phyloP scores from a whole-genome alignment of 2,329 filamentous ascomycete genomes.

The Sordariomycetes sp. region DNA sequence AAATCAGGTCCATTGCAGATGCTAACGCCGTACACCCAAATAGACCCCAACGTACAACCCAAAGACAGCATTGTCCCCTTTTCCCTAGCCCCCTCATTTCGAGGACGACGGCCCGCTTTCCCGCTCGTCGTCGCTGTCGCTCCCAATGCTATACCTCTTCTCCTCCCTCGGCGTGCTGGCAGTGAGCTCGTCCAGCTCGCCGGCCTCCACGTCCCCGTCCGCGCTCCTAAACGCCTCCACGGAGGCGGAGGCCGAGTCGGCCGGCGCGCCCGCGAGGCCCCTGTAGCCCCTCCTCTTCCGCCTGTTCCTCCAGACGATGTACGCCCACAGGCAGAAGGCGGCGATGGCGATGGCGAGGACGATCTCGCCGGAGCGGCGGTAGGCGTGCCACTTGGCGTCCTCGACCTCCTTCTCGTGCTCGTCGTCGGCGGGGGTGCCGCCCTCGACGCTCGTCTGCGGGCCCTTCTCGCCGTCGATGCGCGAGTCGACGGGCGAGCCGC shows the following conservation, averaged over 20 bases:
- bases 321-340: conserved; percentile 64
- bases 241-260: conserved; percentile 14
- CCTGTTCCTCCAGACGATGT: conserved; percentile 54
- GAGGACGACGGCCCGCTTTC: background rate
- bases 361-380: conserved; percentile 77
- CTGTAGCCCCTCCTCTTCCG: conserved; percentile 44
- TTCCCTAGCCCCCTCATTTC: background rate
- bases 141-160: conserved; percentile 45
- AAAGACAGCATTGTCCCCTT: background rate
- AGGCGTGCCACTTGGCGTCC: conserved; percentile 79
- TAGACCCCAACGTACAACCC: background rate
- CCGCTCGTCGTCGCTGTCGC: conserved; percentile 43
- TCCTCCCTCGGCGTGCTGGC: conserved; percentile 32
- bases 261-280: conserved; percentile 26
- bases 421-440: conserved; percentile 48
- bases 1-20: background rate
- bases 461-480: conserved; percentile 79
- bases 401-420: conserved; percentile 64
- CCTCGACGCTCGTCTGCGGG: conserved; percentile 63
- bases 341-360: conserved; percentile 74
- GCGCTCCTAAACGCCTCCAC: conserved; percentile 37
- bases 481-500: conserved; percentile 67
- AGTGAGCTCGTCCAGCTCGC: conserved; percentile 54
- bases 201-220: conserved; percentile 43
- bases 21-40: background rate